phyloP scores from a whole-genome alignment of 2,329 filamentous ascomycete species.

The Colletotrichum abscissum region DNA sequence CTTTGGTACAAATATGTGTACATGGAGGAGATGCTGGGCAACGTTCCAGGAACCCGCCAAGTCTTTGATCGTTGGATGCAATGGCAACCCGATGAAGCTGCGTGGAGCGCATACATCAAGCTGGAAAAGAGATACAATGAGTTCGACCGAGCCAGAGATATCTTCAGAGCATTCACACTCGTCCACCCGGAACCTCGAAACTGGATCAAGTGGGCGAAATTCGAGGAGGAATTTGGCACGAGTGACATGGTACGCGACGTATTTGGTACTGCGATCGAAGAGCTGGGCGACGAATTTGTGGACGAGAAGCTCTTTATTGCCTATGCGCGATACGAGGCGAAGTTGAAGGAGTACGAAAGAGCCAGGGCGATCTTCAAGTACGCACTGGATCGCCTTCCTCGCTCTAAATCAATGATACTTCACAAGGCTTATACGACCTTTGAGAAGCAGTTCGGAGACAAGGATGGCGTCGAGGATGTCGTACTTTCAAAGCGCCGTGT shows the following conservation, averaged over 20 bases:
- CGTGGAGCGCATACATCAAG: constrained; percentile 97
- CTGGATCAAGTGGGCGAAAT: constrained; percentile 99
- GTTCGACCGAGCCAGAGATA: constrained; percentile 87
- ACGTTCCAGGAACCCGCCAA: constrained; percentile 90
- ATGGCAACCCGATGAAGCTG: constrained; percentile 96
- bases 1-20: constrained; percentile 99
- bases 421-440: constrained; percentile 98
- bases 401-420: constrained; percentile 84
- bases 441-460: constrained; percentile 97
- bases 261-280: constrained; percentile 88
- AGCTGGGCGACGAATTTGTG: constrained; percentile 92
- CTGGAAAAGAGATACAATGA: constrained; percentile 95
- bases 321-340: constrained; percentile 94
- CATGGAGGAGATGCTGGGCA: constrained; percentile 97
- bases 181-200: constrained; percentile 95
- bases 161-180: constrained; percentile 90
- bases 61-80: constrained; percentile 99
- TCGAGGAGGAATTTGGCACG: constrained; percentile 95
- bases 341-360: constrained; percentile 94
- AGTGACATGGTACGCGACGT: constrained; percentile 93
- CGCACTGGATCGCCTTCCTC: constrained; percentile 88
- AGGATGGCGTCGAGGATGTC: constrained; percentile 93
- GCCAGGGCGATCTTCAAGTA: constrained; percentile 97
- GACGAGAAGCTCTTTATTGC: constrained; percentile 96
- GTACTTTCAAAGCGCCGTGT: constrained; percentile 93